These are phyloP conservation scores for Blastocystis sp. DNA, from an alignment of 352 stramenopile genomes.

Conservation along the genomic window DNA sequence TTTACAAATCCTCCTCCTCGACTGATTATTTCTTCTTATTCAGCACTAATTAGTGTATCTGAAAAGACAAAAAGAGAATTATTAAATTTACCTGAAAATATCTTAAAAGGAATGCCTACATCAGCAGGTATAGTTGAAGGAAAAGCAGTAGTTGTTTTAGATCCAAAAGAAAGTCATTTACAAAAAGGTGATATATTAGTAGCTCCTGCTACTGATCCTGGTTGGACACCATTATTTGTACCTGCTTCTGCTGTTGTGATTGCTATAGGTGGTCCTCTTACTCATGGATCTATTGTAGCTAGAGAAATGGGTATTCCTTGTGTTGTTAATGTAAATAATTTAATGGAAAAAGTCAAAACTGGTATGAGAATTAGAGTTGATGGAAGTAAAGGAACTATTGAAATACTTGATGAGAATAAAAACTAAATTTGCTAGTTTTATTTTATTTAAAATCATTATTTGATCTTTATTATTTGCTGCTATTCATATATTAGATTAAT, in stretches of 20 bases:
- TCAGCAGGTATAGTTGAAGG: slow-evolving; percentile 14
- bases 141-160: slow-evolving; percentile 2
- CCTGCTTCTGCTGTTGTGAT: slow-evolving; percentile 35
- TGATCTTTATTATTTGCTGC: too few species aligned
- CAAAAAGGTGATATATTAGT: slow-evolving; percentile 38
- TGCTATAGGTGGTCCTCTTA: slow-evolving; percentile 40
- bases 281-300: slow-evolving; percentile 39
- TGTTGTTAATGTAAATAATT: slow-evolving; percentile 15
- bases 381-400: slow-evolving; percentile 33
- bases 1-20: too few species aligned
- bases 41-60: background rate
- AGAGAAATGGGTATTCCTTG: slow-evolving; percentile 42
- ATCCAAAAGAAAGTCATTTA: slow-evolving; percentile 6
- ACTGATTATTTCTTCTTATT: slow-evolving; percentile 9
- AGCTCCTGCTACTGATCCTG: slow-evolving; percentile 32
- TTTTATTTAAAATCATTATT: too few species aligned
- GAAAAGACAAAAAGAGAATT: background rate
- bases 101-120: slow-evolving; percentile 1
- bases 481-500: too few species aligned
- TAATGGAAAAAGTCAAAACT: slow-evolving; percentile 36
- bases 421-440: too few species aligned
- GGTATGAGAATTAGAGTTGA: slow-evolving; percentile 39
- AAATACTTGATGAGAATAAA: slow-evolving; percentile 28
- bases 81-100: background rate
- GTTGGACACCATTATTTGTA: slow-evolving; percentile 40